Evolutionary conservation across 768 basidiomycete species (phyloP).

Genomic region (Rhodosporidiobolus sp.): DNA sequence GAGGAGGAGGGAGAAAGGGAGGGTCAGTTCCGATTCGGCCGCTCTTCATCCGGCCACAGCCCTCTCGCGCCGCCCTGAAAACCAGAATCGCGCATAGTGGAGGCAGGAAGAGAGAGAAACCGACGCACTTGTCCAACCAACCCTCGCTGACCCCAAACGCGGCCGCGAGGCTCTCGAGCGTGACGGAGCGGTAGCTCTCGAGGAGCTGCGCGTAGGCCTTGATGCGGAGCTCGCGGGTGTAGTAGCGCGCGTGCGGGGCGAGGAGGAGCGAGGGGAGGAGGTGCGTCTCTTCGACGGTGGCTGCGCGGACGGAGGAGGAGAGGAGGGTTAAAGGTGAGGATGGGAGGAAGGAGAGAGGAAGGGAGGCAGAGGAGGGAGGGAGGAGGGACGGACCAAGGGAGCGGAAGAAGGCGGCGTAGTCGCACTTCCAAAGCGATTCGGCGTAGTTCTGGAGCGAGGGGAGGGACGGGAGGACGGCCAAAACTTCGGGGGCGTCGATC

Average conservation of each 20-base stretch:
- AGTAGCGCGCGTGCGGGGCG: conserved; percentile 79
- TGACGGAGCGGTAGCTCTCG: conserved; percentile 85
- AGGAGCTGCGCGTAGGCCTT: conserved; percentile 85
- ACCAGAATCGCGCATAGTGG: too few relatives aligned
- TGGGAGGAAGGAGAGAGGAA: conserved; percentile 58
- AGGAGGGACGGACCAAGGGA: conserved; percentile 63
- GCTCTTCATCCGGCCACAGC: too few relatives aligned
- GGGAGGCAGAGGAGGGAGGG: conserved; percentile 13
- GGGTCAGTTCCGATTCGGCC: not conserved
- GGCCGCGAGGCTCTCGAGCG: conserved; percentile 74
- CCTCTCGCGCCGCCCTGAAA: too few relatives aligned
- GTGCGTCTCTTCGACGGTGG: conserved; percentile 80
- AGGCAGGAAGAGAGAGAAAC: conserved; percentile 10
- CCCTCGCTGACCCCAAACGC: conserved; percentile 87
- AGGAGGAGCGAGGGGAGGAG: conserved; percentile 84
- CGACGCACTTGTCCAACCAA: conserved; percentile 81
- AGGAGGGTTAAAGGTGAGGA: conserved; percentile 80
- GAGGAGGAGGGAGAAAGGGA: conserved; percentile 1
- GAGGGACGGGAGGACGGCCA: conserved; percentile 73
- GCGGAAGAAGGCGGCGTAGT: conserved; percentile 90
- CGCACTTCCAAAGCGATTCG: conserved; percentile 83
- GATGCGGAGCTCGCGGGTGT: conserved; percentile 93
- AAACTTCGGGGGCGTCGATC: conserved; percentile 81
- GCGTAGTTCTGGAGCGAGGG: conserved; percentile 78
- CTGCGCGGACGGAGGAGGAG: conserved; percentile 68